Evolutionary conservation across 208 protist species (phyloP), one percentile per base, ranked within the genome.

Genomic region (Acanthamoeba pearcei): DNA sequence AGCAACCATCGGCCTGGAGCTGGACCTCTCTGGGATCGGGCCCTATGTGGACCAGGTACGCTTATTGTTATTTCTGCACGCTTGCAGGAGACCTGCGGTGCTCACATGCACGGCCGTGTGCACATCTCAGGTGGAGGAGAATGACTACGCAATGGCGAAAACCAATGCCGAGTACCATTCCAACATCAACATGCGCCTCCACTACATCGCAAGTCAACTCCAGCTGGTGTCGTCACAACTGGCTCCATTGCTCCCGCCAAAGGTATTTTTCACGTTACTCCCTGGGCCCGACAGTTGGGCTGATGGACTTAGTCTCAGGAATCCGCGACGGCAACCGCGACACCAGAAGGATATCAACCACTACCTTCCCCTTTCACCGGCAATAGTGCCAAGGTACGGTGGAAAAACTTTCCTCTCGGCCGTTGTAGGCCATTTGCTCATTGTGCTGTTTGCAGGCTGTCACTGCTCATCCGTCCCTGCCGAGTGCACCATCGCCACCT

Each of bases 91-190:
- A 22, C 10, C 24, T 22, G 17, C 53, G 53, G 1, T 57, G 10
- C 53, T 19, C 17, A 13, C 53, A 57, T 17, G 53, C 53, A 22
- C 9, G 17, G 15, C 66, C 9, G 9, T 74, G 66, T 74, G 29
- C 66, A n/a, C 15, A 38, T 72, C 8, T n/a, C 74, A 82, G 74
- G 74, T 82, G 32, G 74, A 82, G n/a, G 74, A 82, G 74, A 35
- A 9, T 6, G 74, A 82, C 74, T 82, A 82, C 24, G 6, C 22
- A 3, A 38, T 15, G 10, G 74, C 74, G 29, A 46, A 53, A 19
- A 53, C 19, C 74, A 53, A 55, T 35, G 46, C 6, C 9, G 74
- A 82, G 27, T 82, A 82, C 13, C 46, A 55, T 82, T 3, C 74
- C 32, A 51, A 42, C 74, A 29, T 82, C 10, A 49, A 42, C 9